phyloP scores from a whole-genome alignment of 352 stramenopile genomes.

The Phytopythium sindhum region DNA sequence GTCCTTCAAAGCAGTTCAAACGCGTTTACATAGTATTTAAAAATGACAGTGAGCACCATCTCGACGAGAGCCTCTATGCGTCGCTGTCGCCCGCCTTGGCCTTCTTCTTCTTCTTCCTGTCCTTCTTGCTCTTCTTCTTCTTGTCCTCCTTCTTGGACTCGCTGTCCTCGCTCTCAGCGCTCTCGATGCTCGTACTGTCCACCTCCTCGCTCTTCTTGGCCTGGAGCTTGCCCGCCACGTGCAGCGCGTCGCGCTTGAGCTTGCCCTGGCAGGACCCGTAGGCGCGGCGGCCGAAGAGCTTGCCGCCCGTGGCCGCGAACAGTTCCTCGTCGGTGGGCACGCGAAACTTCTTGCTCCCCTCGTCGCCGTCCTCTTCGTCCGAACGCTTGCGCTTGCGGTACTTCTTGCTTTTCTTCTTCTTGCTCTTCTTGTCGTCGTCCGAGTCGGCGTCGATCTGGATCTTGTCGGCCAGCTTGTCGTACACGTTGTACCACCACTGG shows the following conservation, averaged over 20 bases:
- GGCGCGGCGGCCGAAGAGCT: slow-evolving; percentile 93
- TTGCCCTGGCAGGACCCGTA: slow-evolving; percentile 89
- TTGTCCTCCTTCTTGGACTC: slow-evolving; percentile 19
- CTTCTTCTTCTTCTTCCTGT: slow-evolving; percentile 21
- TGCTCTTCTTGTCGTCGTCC: slow-evolving; percentile 60
- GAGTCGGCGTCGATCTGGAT: slow-evolving; percentile 76
- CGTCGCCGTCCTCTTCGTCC: slow-evolving; percentile 17
- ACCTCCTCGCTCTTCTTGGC: slow-evolving; percentile 2
- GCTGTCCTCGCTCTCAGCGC: slow-evolving; percentile 23
- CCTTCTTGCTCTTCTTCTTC: slow-evolving; percentile 16
- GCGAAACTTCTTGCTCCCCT: slow-evolving; percentile 53
- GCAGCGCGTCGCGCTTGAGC: slow-evolving; percentile 71
- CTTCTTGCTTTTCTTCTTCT: slow-evolving; percentile 41
- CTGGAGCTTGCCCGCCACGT: slow-evolving; percentile 28
- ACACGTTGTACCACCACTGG: slow-evolving; percentile 89
- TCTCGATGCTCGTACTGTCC: slow-evolving; percentile 10
- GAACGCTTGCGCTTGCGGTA: slow-evolving; percentile 35
- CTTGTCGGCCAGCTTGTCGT: slow-evolving; percentile 85
- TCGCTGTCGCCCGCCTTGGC: slow-evolving; percentile 10
- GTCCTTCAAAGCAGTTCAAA: neutral
- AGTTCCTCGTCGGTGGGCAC: slow-evolving; percentile 94
- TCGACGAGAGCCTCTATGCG: neutral
- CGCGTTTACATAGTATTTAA: neutral
- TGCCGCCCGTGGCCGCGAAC: slow-evolving; percentile 94
- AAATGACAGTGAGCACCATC: neutral